phyloP scores from a whole-genome alignment of 2,329 filamentous ascomycete species.

The Madurella fahalii region DNA sequence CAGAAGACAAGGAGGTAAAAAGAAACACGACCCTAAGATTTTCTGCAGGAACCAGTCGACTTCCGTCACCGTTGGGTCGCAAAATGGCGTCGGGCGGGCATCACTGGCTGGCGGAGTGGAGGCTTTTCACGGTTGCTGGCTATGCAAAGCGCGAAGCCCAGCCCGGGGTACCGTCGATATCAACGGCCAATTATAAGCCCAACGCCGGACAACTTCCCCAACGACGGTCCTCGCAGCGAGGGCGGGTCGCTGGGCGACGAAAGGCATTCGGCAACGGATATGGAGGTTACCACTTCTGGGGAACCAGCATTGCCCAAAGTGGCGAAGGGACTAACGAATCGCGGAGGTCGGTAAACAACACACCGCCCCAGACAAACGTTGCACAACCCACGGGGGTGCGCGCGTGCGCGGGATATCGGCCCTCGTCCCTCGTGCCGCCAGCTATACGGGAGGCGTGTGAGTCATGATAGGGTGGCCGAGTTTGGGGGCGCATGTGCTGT shows the following conservation, averaged over 20 bases:
- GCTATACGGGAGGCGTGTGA: not conserved
- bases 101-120: not conserved
- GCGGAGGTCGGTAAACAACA: conserved; percentile 3
- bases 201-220: no score
- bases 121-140: not conserved
- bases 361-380: not conserved
- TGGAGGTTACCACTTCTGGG: not conserved
- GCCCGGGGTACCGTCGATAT: no score
- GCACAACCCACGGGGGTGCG: not conserved
- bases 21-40: not conserved
- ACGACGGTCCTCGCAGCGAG: no score
- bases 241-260: no score
- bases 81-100: not conserved
- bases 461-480: not conserved
- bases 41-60: conserved; percentile 12
- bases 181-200: no score
- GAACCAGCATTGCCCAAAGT: not conserved
- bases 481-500: not conserved
- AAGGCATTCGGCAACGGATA: not conserved
- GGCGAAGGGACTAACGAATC: not conserved
- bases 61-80: conserved; percentile 8
- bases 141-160: not conserved
- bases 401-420: conserved; percentile 5
- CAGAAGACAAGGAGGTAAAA: not conserved
- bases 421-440: not conserved